phyloP scores from a whole-genome alignment of 2,329 filamentous ascomycete genomes.

The Ceratocystis alfenasii region DNA sequence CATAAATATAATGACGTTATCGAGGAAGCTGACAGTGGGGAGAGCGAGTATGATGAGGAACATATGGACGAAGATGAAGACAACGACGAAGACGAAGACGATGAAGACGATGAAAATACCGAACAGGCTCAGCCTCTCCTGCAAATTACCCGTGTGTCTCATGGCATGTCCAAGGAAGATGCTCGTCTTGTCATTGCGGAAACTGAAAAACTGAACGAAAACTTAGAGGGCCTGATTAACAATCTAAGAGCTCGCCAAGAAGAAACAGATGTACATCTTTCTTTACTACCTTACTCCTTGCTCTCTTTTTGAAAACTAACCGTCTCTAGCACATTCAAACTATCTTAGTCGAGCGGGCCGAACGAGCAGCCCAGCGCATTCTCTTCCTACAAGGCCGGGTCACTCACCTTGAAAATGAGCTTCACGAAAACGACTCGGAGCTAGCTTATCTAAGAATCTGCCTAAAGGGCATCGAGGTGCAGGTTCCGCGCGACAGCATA shows the following conservation, averaged over 20 bases:
- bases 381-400: constrained; percentile 48
- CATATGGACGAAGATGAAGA: neutral
- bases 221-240: constrained; percentile 39
- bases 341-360: constrained; percentile 45
- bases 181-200: constrained; percentile 26
- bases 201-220: constrained; percentile 36
- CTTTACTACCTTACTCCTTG: neutral
- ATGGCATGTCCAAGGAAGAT: constrained; percentile 24
- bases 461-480: constrained; percentile 50
- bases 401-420: constrained; percentile 46
- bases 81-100: constrained; percentile 3
- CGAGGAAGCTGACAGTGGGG: neutral
- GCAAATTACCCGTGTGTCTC: neutral
- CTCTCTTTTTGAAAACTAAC: constrained; percentile 26
- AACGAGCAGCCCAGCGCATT: constrained; percentile 46
- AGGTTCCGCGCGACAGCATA: constrained; percentile 40
- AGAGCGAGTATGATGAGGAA: constrained; percentile 1
- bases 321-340: constrained; percentile 45
- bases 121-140: neutral
- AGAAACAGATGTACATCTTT: constrained; percentile 40
- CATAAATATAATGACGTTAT: neutral
- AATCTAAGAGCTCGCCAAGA: constrained; percentile 45
- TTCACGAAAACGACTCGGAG: constrained; percentile 46
- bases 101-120: neutral
- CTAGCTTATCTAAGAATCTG: constrained; percentile 50